Conservation (phyloP, 495 filamentous ascomycete genomes). For the Penicillium manginii region DNA sequence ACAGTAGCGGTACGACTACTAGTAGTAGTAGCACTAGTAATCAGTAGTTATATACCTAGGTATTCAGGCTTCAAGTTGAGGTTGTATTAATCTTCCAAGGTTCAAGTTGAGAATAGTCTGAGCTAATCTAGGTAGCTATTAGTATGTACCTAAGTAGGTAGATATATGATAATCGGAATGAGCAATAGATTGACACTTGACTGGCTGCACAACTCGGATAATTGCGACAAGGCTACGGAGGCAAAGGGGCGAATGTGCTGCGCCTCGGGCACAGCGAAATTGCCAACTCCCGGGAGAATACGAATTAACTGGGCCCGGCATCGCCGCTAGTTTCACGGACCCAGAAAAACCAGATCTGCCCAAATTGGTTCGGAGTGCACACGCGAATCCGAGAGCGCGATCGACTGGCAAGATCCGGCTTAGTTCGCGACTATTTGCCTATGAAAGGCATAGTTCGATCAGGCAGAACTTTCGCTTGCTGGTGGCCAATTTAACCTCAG, state of each 20-base stretch:
- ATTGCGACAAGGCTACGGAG: not conserved
- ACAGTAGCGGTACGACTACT: too few species aligned
- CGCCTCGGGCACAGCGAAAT: not conserved
- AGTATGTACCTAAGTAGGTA: too few species aligned
- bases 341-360: conserved; percentile 6
- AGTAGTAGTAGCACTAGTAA: too few species aligned
- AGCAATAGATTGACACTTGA: too few species aligned
- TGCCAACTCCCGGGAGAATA: not conserved
- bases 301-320: not conserved
- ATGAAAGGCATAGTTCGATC: conserved; percentile 14
- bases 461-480: conserved; percentile 10
- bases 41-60: too few species aligned
- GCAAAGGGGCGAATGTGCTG: conserved; percentile 4
- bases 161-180: too few species aligned
- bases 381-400: conserved; percentile 17
- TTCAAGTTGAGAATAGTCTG: too few species aligned
- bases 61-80: too few species aligned
- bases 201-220: not conserved
- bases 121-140: too few species aligned
- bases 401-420: conserved; percentile 14
- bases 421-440: conserved; percentile 16
- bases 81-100: too few species aligned
- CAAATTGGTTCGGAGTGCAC: conserved; percentile 1
- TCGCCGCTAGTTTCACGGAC: conserved; percentile 5
- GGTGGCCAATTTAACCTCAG: not conserved